Evolutionary conservation across 2,329 filamentous ascomycete species (phyloP).

Genomic region (Cordyceps javanica): DNA sequence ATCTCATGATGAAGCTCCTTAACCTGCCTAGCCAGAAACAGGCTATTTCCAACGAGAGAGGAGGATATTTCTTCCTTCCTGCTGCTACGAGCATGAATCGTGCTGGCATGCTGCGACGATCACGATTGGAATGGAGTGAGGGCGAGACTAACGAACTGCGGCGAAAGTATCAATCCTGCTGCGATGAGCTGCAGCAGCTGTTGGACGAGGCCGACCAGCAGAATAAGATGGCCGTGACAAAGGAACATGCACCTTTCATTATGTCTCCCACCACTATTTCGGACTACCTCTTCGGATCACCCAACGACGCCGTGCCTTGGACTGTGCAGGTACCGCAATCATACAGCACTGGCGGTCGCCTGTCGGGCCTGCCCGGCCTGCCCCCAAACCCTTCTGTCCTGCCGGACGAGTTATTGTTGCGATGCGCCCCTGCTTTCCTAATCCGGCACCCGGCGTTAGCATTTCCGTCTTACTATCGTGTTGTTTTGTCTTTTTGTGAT

Average conservation of each 20-base stretch:
- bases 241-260: neutral
- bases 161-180: neutral
- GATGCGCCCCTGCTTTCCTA: constrained; percentile 27
- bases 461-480: constrained; percentile 26
- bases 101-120: neutral
- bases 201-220: neutral
- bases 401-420: constrained; percentile 28
- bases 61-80: neutral
- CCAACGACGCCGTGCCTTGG: neutral
- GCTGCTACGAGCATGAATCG: neutral
- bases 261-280: neutral
- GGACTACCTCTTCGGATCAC: neutral
- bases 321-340: neutral
- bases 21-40: neutral
- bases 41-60: neutral
- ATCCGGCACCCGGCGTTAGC: constrained; percentile 33
- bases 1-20: neutral
- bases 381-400: constrained; percentile 26
- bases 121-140: neutral
- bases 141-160: neutral
- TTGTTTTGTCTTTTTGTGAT: neutral
- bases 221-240: neutral
- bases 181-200: neutral
- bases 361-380: neutral
- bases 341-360: neutral